Conservation (phyloP, 1,139 yeast genomes). For the Candida pseudoviswanathii region DNA sequence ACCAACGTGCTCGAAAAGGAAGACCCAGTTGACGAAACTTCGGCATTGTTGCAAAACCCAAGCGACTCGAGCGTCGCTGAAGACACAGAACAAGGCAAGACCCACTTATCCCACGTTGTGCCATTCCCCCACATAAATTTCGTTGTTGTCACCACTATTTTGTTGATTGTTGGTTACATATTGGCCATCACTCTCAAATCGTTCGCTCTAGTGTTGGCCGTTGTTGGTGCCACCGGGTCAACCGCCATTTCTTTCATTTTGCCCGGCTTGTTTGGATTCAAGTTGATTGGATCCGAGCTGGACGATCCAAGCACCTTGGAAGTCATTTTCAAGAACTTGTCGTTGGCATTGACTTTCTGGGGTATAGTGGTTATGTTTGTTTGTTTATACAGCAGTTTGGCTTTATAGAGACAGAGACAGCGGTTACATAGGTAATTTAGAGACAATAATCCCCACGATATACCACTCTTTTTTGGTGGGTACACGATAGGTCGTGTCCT, state of each 20-base stretch:
- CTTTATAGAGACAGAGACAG: constrained; percentile 18
- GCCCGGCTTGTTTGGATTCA: constrained; percentile 61
- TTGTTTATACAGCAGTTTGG: constrained; percentile 41
- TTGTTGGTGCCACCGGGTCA: constrained; percentile 66
- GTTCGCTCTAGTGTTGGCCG: constrained; percentile 56
- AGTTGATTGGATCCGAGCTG: constrained; percentile 41
- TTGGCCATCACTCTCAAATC: constrained; percentile 50
- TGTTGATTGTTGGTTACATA: constrained; percentile 47
- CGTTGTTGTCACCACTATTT: constrained; percentile 44
- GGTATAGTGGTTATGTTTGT: constrained; percentile 44
- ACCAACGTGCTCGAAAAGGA: constrained; percentile 7
- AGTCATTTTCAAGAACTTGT: constrained; percentile 25
- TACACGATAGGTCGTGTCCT: no score
- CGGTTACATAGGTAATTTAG: no score
- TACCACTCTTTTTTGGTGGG: no score
- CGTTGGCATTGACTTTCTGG: constrained; percentile 42
- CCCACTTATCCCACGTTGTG: constrained; percentile 30
- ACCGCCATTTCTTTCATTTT: constrained; percentile 60
- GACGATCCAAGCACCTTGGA: constrained; percentile 27
- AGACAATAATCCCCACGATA: no score
- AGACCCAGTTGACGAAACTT: constrained; percentile 12
- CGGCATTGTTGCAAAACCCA: constrained; percentile 13
- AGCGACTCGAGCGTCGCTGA: constrained; percentile 2
- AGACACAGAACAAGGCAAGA: constrained; percentile 13
- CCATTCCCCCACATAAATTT: constrained; percentile 57